Conservation (phyloP, 768 basidiomycete species). For the Cystofilobasidium capitatum region DNA sequence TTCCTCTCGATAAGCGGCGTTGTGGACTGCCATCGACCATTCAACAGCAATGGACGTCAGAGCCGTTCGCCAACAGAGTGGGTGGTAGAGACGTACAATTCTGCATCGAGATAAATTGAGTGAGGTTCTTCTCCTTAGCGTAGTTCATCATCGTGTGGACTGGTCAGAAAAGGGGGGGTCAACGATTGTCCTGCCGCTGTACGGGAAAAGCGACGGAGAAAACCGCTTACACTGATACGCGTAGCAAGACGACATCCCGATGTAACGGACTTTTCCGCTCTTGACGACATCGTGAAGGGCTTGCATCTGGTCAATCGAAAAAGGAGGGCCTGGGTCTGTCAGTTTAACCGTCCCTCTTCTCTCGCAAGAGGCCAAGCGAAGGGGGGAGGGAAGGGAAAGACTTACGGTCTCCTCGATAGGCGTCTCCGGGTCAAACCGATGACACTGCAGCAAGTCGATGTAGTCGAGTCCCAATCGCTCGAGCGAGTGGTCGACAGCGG, state of each 20-base stretch:
- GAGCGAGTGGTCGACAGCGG: constrained; percentile 10
- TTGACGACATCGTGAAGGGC: constrained; percentile 25
- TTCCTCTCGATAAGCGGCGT: constrained; percentile 55
- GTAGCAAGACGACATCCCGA: constrained; percentile 18
- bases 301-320: constrained; percentile 6
- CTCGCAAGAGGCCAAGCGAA: too few species aligned
- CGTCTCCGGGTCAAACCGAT: constrained; percentile 21
- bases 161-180: neutral
- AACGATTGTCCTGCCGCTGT: too few species aligned
- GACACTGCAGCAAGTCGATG: constrained; percentile 22
- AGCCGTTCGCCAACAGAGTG: neutral
- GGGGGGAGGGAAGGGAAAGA: neutral
- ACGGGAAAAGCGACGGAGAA: neutral
- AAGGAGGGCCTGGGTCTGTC: neutral
- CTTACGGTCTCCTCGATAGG: constrained; percentile 21
- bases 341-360: too few species aligned
- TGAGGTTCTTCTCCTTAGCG: constrained; percentile 52
- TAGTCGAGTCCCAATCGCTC: constrained; percentile 10
- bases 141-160: constrained; percentile 40
- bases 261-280: constrained; percentile 21
- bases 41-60: neutral
- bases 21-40: constrained; percentile 39
- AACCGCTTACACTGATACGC: neutral
- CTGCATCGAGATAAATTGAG: constrained; percentile 60
- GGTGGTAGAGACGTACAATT: constrained; percentile 42